Evolutionary conservation across 1,284 basidiomycete species (phyloP).

Genomic region (Melanopsichium pennsylvanicum): DNA sequence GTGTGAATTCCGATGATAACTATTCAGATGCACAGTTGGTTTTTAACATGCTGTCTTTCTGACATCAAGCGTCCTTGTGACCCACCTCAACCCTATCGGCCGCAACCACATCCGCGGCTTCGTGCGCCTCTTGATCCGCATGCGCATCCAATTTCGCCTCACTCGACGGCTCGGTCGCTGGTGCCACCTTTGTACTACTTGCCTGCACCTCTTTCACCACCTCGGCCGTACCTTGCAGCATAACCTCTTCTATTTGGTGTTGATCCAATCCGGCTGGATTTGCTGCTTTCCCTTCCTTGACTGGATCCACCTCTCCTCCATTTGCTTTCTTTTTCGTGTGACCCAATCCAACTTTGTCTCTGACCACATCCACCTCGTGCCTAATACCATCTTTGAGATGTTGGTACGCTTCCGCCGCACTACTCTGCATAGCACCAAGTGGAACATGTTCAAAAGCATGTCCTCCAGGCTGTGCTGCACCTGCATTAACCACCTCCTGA

Average conservation of each 20-base stretch:
- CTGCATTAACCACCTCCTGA: background rate
- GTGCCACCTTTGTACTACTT: background rate
- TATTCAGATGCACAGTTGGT: no score
- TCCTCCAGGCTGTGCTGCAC: constrained; percentile 34
- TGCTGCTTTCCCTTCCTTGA: constrained; percentile 12
- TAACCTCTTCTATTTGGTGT: constrained; percentile 50
- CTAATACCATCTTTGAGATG: constrained; percentile 26
- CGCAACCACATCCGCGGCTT: constrained; percentile 35
- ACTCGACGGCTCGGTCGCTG: constrained; percentile 10
- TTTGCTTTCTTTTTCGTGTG: background rate
- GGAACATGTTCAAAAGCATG: constrained; percentile 46
- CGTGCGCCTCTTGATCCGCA: constrained; percentile 43
- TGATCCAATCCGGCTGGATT: constrained; percentile 50
- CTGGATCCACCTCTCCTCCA: constrained; percentile 5
- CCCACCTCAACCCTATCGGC: constrained; percentile 16
- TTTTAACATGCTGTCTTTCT: no score
- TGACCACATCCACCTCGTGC: constrained; percentile 32
- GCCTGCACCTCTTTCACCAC: constrained; percentile 7
- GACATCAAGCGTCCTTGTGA: background rate
- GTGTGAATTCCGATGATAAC: no score
- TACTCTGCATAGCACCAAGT: constrained; percentile 26
- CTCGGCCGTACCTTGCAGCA: constrained; percentile 48
- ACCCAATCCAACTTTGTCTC: constrained; percentile 23
- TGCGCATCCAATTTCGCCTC: constrained; percentile 18
- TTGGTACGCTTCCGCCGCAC: constrained; percentile 15